Evolutionary conservation across 768 basidiomycete genomes (phyloP), one percentile per base, ranked within the genome.

Genomic region (Candolleomyces efflorescens): DNA sequence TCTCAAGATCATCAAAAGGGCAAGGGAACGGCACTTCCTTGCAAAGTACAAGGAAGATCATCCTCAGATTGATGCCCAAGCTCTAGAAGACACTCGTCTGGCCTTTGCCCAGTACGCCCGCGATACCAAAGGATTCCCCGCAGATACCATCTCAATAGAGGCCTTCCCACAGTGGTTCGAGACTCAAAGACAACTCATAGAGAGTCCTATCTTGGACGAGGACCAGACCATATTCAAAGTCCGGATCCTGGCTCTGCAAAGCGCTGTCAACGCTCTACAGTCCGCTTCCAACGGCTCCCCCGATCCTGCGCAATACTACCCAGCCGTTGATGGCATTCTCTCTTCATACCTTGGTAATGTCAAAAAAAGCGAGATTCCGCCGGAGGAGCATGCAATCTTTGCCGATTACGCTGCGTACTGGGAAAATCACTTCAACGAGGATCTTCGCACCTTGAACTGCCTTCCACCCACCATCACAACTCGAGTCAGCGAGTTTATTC

Each of bases 401-500:
- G 57, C 57, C 51, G 57, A 58, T 23, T 58, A 95, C 12, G 87
- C 96, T 2, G 82, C 90, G 9, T 86, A 86, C 68, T 98, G 94
- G 94, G 97, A 98, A 72, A 75, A 75, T 32, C 82, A 86, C 55
- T 99, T 94, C 75, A 94, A 95, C 77, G 77, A 85, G 27, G 94
- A 98, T 66, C 98, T 99, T 96, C 74, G 77, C 17, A 84, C 87
- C n/a, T 81, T 99, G 13, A 83, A 82, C 61, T 89, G 98, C 43
- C 86, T 89, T 58, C 84, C 88, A 23, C 94, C 97, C 17, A 92
- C 96, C 68, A 92, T 85, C 3, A 73, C 98, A 53, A 98, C 97
- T 1, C 87, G 96, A 45, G 97, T 98, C 9, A 96, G 95, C 2
- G 97, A 98, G 72, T 99, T 93, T 71, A 88, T 99, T 9, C 92